Percentiles rank a stretch among this genome's conserved stretches.
These are phyloP conservation scores for Phytophthora quininea DNA, from an alignment of 352 stramenopile species.

Conservation along the genomic window DNA sequence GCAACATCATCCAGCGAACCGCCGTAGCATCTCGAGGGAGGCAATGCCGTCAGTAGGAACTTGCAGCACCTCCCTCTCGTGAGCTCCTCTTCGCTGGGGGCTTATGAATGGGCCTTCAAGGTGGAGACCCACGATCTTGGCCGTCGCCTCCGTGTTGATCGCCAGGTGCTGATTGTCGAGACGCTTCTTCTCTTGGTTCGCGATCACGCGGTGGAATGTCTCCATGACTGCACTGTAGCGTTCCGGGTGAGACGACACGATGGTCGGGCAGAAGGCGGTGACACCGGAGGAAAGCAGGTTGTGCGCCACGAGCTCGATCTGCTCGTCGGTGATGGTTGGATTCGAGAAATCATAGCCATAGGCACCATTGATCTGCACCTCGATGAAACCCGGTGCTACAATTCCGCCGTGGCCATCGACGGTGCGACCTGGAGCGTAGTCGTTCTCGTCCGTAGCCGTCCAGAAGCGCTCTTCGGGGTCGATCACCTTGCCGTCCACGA, in stretches of 20 bases:
- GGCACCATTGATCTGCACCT: conserved; percentile 91
- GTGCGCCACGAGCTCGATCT: conserved; percentile 57
- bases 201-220: conserved; percentile 49
- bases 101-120: conserved; percentile 93
- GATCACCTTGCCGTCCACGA: conserved; percentile 55
- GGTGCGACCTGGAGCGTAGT: conserved; percentile 49
- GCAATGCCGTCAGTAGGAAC: conserved; percentile 44
- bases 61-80: conserved; percentile 67
- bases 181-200: conserved; percentile 3
- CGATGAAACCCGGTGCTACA: conserved; percentile 86
- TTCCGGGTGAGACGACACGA: conserved; percentile 75
- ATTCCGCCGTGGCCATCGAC: conserved; percentile 80
- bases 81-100: conserved; percentile 74
- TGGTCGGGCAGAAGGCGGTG: conserved; percentile 89
- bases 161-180: conserved; percentile 16
- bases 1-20: conserved; percentile 61
- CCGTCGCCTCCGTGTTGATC: conserved; percentile 48
- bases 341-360: conserved; percentile 89
- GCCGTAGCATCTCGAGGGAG: conserved; percentile 59
- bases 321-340: conserved; percentile 39
- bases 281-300: conserved; percentile 71
- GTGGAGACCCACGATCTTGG: conserved; percentile 86
- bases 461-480: conserved; percentile 69
- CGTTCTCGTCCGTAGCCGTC: conserved; percentile 21
- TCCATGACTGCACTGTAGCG: conserved; percentile 67